Evolutionary conservation across 345 rosid genomes (phyloP), one percentile per base, ranked within the genome.

Genomic region (Ceriops tagal): DNA sequence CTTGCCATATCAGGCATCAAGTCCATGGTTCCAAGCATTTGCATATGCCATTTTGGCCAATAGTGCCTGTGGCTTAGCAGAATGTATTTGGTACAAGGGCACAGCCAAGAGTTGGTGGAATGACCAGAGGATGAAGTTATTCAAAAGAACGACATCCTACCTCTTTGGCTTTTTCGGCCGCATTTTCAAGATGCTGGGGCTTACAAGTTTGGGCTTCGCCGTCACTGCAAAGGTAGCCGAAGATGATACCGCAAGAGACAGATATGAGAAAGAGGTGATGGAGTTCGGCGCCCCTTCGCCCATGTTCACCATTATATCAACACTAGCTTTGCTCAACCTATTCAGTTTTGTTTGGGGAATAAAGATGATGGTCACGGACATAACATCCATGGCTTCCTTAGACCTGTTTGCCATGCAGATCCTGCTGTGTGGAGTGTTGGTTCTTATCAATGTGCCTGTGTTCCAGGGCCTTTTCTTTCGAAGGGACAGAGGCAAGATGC

Each of bases 311-410:
- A 53, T 53, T 22, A 53, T 20, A 53, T 11, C 13, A 9, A 53
- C 58, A 53, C 27, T 53, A 6, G 58, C 58, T 9, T 22, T 53
- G 58, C 21, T 53, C 58, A 53, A 53, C 58, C 21, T 53, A 22
- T 53, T 53, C 58, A 20, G 58, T n/a, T 53, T 53, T 53, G 24
- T 53, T 53, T n/a, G 58, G 58, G 58, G 21, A 53, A 22, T 53
- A 9, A 21, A 53, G 58, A 6, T 53, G 58, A 21, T n/a, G 26
- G 3, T 53, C 24, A 21, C 19, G 49, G 49, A 43, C 58, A 53
- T 18, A 20, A n/a, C n/a, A 53, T 20, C 58, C 13, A n/a, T n/a
- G 26, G 6, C 26, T 53, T 53, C 26, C 21, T n/a, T 53, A 7
- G 58, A 53, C 26, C 24, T 5, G 11, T 53, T 53, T 53, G 58